These are phyloP conservation scores for Oryza glumipatula DNA, from an alignment of 176 grass and related monocot species.

Conservation along the genomic window DNA sequence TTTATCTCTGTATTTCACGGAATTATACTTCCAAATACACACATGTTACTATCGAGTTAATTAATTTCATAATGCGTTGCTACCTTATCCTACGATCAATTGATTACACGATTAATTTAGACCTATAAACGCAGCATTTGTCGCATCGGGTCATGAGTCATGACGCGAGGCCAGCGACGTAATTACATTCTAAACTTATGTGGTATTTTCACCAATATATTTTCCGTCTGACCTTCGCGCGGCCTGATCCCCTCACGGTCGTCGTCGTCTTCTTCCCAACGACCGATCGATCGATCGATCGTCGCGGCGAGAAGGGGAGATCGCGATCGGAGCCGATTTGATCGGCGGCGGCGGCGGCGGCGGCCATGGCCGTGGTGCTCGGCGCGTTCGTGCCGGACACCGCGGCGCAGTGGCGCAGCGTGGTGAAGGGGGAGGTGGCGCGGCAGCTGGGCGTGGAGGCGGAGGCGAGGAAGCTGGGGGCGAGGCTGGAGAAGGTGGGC, in stretches of 20 bases:
- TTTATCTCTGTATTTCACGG: background rate
- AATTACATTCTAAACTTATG: slow-evolving; percentile 25
- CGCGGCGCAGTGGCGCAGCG: slow-evolving; percentile 42
- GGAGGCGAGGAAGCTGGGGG: slow-evolving; percentile 38
- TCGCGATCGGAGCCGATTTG: background rate
- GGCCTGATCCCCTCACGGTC: background rate
- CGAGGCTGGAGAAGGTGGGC: slow-evolving; percentile 42
- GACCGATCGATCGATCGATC: background rate
- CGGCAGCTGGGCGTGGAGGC: slow-evolving; percentile 39
- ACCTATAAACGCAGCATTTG: background rate
- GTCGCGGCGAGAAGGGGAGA: background rate
- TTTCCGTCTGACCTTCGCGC: slow-evolving; percentile 13
- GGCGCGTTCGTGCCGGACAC: slow-evolving; percentile 55
- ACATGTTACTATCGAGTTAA: background rate
- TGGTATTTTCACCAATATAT: background rate
- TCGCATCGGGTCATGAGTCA: slow-evolving; percentile 12
- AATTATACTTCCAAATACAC: background rate
- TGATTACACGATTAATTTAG: background rate
- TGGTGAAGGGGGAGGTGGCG: slow-evolving; percentile 34
- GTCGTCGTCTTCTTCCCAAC: background rate
- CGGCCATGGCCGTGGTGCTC: slow-evolving; percentile 57
- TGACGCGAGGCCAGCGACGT: slow-evolving; percentile 29
- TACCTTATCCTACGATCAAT: background rate
- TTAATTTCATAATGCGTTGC: background rate
- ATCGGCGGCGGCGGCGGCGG: background rate